Conservation (phyloP, 2,329 filamentous ascomycete genomes). For the Mycocentrospora acerina region DNA sequence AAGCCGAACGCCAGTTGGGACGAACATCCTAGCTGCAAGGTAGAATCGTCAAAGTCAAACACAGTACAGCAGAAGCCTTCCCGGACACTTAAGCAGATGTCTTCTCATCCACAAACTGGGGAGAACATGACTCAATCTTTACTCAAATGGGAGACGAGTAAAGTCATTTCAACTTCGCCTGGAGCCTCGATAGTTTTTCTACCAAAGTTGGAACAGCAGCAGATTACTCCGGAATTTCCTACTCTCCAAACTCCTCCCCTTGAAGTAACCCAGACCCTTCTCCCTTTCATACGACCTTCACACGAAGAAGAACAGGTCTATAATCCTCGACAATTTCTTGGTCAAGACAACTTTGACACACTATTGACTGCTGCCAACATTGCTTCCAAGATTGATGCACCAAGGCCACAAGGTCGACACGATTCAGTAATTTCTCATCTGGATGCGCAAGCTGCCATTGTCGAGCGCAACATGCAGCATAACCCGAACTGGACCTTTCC, state of each 20-base stretch:
- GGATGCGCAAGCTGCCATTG: conserved; percentile 20
- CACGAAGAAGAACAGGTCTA: conserved; percentile 1
- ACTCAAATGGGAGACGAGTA: too few relatives aligned
- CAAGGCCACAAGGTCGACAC: conserved; percentile 22
- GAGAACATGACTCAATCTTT: too few relatives aligned
- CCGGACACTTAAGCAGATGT: background rate
- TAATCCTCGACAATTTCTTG: conserved; percentile 8
- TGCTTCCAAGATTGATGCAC: conserved; percentile 26
- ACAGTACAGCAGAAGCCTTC: background rate
- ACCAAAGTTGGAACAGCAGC: background rate
- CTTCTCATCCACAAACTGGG: too few relatives aligned
- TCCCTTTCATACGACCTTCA: background rate
- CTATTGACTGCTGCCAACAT: conserved; percentile 28
- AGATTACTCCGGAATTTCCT: conserved; percentile 12
- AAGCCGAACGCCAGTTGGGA: conserved; percentile 35
- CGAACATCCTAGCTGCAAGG: conserved; percentile 31
- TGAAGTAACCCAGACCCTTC: conserved; percentile 7
- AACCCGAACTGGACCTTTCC: conserved; percentile 2
- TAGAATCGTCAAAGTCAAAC: background rate
- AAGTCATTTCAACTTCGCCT: too few relatives aligned
- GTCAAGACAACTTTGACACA: conserved; percentile 16
- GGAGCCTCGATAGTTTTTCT: too few relatives aligned
- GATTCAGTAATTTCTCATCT: conserved; percentile 25
- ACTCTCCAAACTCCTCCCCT: conserved; percentile 15
- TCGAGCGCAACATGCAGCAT: conserved; percentile 13